Evolutionary conservation across 2,329 filamentous ascomycete genomes (phyloP).

Genomic region (Leptographium radiaticola): DNA sequence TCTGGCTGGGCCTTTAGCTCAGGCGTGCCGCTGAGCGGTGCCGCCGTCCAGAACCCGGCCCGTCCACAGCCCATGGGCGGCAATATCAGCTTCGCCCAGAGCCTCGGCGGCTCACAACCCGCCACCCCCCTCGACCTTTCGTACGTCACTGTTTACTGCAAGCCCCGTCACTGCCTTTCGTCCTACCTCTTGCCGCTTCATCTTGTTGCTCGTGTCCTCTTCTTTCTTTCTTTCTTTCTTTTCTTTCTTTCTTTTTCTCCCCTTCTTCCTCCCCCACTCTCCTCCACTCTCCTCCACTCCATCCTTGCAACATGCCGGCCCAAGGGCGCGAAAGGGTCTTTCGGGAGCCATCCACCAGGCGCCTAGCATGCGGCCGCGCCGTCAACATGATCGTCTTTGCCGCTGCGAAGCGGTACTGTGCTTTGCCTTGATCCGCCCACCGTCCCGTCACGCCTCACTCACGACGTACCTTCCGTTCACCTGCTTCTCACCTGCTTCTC

Average conservation of each 20-base stretch:
- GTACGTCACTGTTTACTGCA: slow-evolving; percentile 43
- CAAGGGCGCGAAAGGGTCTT: too few relatives aligned
- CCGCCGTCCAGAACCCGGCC: slow-evolving; percentile 37
- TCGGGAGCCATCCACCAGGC: too few relatives aligned
- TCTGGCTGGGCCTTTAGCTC: slow-evolving; percentile 51
- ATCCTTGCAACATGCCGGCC: not conserved
- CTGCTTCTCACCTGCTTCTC: not conserved
- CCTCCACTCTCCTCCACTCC: not conserved
- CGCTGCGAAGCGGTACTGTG: not conserved
- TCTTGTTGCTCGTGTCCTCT: not conserved
- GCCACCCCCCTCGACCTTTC: slow-evolving; percentile 49
- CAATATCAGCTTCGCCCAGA: slow-evolving; percentile 54
- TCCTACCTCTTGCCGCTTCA: not conserved
- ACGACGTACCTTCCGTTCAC: not conserved
- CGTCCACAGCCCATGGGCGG: slow-evolving; percentile 35
- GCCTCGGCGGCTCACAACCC: slow-evolving; percentile 48
- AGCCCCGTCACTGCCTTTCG: slow-evolving; percentile 24
- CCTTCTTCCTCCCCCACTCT: not conserved
- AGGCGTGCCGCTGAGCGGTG: slow-evolving; percentile 44
- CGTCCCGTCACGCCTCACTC: too few relatives aligned
- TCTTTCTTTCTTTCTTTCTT: not conserved
- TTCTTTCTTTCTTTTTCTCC: not conserved
- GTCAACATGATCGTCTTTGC: not conserved
- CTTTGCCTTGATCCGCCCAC: not conserved
- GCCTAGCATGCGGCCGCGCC: too few relatives aligned